Evolutionary conservation across 2,329 filamentous ascomycete genomes (phyloP).

Genomic region (Fulvia fulva): DNA sequence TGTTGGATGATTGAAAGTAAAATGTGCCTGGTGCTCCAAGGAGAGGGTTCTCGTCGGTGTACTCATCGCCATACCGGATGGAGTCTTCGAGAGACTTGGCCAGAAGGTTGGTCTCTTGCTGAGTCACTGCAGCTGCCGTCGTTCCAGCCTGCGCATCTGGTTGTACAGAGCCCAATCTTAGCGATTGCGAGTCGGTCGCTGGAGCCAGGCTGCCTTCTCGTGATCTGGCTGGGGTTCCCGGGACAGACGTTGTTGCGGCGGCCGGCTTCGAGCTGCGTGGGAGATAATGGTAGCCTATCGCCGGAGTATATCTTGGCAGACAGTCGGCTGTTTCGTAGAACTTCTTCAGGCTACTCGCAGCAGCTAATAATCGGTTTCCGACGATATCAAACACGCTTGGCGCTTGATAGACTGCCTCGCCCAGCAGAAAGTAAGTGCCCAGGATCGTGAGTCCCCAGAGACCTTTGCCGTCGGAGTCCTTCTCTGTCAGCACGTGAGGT

Average conservation of each 20-base stretch:
- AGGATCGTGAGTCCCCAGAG: constrained; percentile 50
- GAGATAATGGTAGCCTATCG: constrained; percentile 57
- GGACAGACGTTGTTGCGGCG: constrained; percentile 30
- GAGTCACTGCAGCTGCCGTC: constrained; percentile 13
- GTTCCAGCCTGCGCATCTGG: constrained; percentile 23
- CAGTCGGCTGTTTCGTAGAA: constrained; percentile 51
- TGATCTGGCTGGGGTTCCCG: constrained; percentile 36
- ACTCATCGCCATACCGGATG: constrained; percentile 55
- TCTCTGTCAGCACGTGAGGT: constrained; percentile 39
- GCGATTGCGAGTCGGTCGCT: constrained; percentile 23
- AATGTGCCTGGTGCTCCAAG: constrained; percentile 61
- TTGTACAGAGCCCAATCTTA: constrained; percentile 28
- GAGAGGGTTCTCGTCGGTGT: constrained; percentile 61
- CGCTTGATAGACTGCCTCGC: constrained; percentile 58
- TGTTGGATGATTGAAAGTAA: constrained; percentile 48
- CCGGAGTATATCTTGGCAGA: constrained; percentile 55
- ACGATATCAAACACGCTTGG: constrained; percentile 58
- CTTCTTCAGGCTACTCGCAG: constrained; percentile 53
- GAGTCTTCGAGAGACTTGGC: constrained; percentile 34
- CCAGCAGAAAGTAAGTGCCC: constrained; percentile 59
- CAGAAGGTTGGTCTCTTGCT: constrained; percentile 33
- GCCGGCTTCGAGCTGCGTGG: constrained; percentile 38
- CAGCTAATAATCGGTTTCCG: constrained; percentile 49
- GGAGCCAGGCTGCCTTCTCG: constrained; percentile 44
- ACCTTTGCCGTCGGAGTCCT: constrained; percentile 2